phyloP scores from a whole-genome alignment of 495 filamentous ascomycete genomes.

The Aspergillus bertholletiae region DNA sequence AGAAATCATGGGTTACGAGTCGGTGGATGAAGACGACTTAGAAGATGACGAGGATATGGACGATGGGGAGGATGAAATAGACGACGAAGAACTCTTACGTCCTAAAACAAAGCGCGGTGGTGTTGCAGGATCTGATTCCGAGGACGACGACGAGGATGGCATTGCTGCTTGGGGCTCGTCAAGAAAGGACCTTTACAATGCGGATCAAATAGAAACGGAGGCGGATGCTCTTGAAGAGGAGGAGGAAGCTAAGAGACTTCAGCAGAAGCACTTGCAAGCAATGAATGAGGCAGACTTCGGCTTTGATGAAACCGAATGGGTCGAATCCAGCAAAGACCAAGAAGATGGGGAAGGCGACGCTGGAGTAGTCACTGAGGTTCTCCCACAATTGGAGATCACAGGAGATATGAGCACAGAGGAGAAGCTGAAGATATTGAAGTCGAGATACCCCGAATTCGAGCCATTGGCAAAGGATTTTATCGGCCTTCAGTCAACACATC shows the following conservation, averaged over 20 bases:
- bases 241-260: slow-evolving; percentile 77
- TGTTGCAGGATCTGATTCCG: slow-evolving; percentile 23
- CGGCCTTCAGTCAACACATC: slow-evolving; percentile 62
- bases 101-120: slow-evolving; percentile 20
- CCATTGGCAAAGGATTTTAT: slow-evolving; percentile 77
- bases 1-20: slow-evolving; percentile 71
- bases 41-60: slow-evolving; percentile 48
- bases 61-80: slow-evolving; percentile 35
- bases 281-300: slow-evolving; percentile 90
- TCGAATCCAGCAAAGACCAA: slow-evolving; percentile 40
- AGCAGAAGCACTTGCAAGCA: slow-evolving; percentile 80
- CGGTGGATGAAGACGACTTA: slow-evolving; percentile 44
- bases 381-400: slow-evolving; percentile 78
- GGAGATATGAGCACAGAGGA: slow-evolving; percentile 75
- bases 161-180: slow-evolving; percentile 81
- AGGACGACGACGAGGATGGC: slow-evolving; percentile 67
- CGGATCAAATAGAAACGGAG: slow-evolving; percentile 85
- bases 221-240: slow-evolving; percentile 91
- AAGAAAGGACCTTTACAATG: slow-evolving; percentile 88
- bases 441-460: slow-evolving; percentile 88
- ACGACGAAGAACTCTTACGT: slow-evolving; percentile 14
- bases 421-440: slow-evolving; percentile 67
- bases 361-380: slow-evolving; percentile 70
- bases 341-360: slow-evolving; percentile 36
- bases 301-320: slow-evolving; percentile 86